Conservation (phyloP, 441 rosid genomes). For the Monsonia emarginata region DNA sequence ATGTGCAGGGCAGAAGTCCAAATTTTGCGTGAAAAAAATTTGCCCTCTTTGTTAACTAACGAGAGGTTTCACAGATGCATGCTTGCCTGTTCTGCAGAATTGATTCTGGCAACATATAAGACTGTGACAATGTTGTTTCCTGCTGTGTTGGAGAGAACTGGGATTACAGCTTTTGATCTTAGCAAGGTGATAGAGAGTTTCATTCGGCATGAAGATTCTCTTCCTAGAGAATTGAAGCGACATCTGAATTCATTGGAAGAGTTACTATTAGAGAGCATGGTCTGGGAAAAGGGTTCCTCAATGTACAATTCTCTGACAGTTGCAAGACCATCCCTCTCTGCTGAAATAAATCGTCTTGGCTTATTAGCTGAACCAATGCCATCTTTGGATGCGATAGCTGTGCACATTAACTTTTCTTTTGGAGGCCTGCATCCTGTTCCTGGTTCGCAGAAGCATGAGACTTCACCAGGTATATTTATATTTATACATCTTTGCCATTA, state of each 20-base stretch:
- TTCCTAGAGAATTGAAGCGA: slow-evolving; percentile 91
- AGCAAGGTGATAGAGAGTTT: slow-evolving; percentile 98
- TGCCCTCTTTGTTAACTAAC: slow-evolving; percentile 79
- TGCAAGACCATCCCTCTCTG: slow-evolving; percentile 66
- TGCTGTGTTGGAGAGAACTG: slow-evolving; percentile 89
- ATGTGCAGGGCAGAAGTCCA: slow-evolving; percentile 90
- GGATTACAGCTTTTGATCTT: slow-evolving; percentile 94
- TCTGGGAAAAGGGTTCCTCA: slow-evolving; percentile 95
- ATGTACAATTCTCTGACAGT: slow-evolving; percentile 87
- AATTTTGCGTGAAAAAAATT: slow-evolving; percentile 60
- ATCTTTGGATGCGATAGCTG: slow-evolving; percentile 82
- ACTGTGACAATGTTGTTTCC: slow-evolving; percentile 90
- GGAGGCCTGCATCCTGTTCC: slow-evolving; percentile 37
- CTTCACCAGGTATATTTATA: slow-evolving; percentile 36
- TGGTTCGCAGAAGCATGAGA: slow-evolving; percentile 50
- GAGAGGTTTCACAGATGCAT: slow-evolving; percentile 98
- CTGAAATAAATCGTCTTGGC: slow-evolving; percentile 65
- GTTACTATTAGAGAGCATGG: slow-evolving; percentile 93
- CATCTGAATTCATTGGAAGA: slow-evolving; percentile 94
- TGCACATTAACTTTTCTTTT: slow-evolving; percentile 51
- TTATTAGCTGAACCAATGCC: slow-evolving; percentile 96
- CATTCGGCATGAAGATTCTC: slow-evolving; percentile 87
- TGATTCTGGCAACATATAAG: slow-evolving; percentile 87
- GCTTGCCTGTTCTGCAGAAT: slow-evolving; percentile 96
- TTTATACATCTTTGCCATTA: background rate